phyloP scores from a whole-genome alignment of 768 basidiomycete genomes.

The Sporobolomyces phaffii region DNA sequence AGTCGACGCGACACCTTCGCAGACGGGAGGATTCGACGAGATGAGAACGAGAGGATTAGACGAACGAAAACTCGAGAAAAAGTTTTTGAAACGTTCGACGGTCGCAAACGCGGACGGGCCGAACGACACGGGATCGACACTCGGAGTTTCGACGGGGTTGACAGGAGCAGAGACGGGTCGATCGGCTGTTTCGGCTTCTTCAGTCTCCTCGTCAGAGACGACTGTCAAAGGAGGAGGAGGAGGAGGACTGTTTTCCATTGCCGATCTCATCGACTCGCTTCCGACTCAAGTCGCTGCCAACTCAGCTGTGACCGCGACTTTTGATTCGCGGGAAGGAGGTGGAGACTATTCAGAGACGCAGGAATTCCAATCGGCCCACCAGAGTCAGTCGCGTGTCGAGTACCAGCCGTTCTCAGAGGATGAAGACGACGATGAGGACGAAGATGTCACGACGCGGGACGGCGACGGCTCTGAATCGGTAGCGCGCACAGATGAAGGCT shows the following conservation, averaged over 20 bases:
- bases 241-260: slow-evolving; percentile 1
- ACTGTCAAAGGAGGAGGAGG: too few relatives aligned
- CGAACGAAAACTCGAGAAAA: not conserved
- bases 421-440: not conserved
- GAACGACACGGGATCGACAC: too few relatives aligned
- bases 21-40: not conserved
- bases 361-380: slow-evolving; percentile 2
- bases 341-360: slow-evolving; percentile 5
- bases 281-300: not conserved
- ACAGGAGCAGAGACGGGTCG: not conserved
- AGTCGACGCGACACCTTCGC: not conserved
- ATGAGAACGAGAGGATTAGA: not conserved
- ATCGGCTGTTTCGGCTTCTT: too few relatives aligned
- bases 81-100: not conserved
- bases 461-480: not conserved
- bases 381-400: not conserved
- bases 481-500: too few relatives aligned
- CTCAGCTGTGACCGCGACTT: too few relatives aligned
- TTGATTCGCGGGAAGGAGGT: not conserved
- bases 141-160: too few relatives aligned
- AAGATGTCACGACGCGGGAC: not conserved
- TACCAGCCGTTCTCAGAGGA: too few relatives aligned
- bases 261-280: not conserved
- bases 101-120: not conserved
- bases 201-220: not conserved